Base-by-base conservation (phyloP, 495 filamentous ascomycete genomes). In the Aspergillus incahuasiensis region DNA sequence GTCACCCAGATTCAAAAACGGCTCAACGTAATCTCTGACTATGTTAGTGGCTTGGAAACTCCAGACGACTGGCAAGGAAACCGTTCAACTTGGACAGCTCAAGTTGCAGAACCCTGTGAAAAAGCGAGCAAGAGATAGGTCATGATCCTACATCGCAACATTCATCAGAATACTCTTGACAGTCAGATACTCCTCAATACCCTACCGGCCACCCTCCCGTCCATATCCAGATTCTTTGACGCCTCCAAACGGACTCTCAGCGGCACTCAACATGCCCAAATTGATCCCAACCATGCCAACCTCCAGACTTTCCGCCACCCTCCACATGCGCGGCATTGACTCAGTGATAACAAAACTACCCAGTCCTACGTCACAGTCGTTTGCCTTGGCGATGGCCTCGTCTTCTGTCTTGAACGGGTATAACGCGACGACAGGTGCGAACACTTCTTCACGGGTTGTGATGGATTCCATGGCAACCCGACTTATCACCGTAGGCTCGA, bases 231-330 rank as follows among this genome's bases (percentile, higher is more conserved):
- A 43, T 41, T 50, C 35, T 30, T 61, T 57, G 11, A 61, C 38
- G 21, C 70, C 68, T 11, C 68, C 64, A 57, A 71, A 67, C 1
- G 70, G 68, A 28, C 45, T 52, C 49, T 65, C 50, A 24, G 21
- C 40, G 45, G 42, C 55, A 49, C 46, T 58, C 19, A 52, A 7
- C 11, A 48, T 34, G 9, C 57, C 49, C 3, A 50, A 19, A 48
- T 83, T 83, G 20, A 82, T 69, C 46, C 77, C 77, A 6, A 82
- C 72, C 78, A 81, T 81, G 25, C 80, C 80, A 8, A 72, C 70
- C 60, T 82, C 68, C 32, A 83, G 61, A 38, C 68, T 68, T 61
- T 79, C 75, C 0, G 78, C 75, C 18, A 82, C 75, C 6, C 79
- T 63, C 34, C 74, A 75, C 6, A 67, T 65, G 9, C 79, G 66